Evolutionary conservation across 2,329 filamentous ascomycete species (phyloP).

Genomic region (Orbilia quercus): DNA sequence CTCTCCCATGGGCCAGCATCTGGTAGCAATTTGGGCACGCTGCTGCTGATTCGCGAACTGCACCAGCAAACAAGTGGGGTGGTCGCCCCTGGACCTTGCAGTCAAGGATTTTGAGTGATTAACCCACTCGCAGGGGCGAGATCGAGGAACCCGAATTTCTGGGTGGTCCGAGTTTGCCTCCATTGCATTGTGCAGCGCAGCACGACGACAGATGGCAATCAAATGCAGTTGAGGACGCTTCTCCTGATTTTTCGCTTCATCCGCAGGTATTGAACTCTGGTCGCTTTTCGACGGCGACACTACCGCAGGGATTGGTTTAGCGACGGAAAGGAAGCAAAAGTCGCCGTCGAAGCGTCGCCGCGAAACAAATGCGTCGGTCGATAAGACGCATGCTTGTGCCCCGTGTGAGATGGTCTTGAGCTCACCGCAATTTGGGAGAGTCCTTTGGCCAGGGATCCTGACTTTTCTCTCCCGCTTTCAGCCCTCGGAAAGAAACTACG

Average conservation of each 20-base stretch:
- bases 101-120: constrained; percentile 54
- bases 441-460: constrained; percentile 34
- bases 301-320: constrained; percentile 15
- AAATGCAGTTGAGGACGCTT: constrained; percentile 2
- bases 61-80: constrained; percentile 23
- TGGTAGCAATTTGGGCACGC: constrained; percentile 34
- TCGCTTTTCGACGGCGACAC: constrained; percentile 3
- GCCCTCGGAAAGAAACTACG: constrained; percentile 42
- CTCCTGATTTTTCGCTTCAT: constrained; percentile 26
- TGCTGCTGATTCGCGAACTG: constrained; percentile 50
- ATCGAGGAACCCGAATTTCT: constrained; percentile 53
- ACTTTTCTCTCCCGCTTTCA: constrained; percentile 51
- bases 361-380: too few relatives aligned
- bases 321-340: constrained; percentile 6
- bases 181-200: constrained; percentile 11
- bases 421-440: too few relatives aligned
- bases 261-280: constrained; percentile 2
- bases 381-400: too few relatives aligned
- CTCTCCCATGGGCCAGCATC: constrained; percentile 6
- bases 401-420: too few relatives aligned
- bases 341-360: constrained; percentile 29
- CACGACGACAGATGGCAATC: constrained; percentile 22
- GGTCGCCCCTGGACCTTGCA: constrained; percentile 54
- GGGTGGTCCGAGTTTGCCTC: constrained; percentile 46
- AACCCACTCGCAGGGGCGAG: constrained; percentile 32